Percentiles rank a stretch among this genome's conserved stretches.
phyloP scores from a whole-genome alignment of 1,139 yeast genomes.

The Sugiyamaella novakii region DNA sequence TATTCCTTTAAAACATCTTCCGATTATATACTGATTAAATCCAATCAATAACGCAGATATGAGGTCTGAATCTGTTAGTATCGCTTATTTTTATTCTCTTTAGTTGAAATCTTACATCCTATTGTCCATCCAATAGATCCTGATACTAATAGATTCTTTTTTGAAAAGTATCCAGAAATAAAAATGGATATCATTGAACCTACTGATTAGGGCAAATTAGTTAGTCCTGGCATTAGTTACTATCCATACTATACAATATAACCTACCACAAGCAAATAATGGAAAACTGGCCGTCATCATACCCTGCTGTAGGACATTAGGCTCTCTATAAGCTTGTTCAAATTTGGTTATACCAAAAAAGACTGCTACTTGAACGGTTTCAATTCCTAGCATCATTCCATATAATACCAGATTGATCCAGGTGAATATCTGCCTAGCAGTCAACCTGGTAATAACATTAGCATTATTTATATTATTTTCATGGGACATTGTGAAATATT shows the following conservation, averaged over 20 bases:
- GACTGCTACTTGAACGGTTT: conserved; percentile 67
- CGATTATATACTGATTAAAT: conserved; percentile 43
- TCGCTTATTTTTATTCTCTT: not conserved
- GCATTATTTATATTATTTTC: not conserved
- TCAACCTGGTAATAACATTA: not conserved
- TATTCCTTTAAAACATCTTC: conserved; percentile 63
- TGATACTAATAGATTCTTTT: conserved; percentile 19
- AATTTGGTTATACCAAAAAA: conserved; percentile 54
- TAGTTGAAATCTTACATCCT: conserved; percentile 20
- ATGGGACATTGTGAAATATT: not conserved
- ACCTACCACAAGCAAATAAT: conserved; percentile 44
- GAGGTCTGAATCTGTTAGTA: conserved; percentile 12
- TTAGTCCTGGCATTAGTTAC: conserved; percentile 21
- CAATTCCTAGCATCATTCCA: conserved; percentile 59
- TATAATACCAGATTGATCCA: conserved; percentile 52
- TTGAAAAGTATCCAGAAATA: conserved; percentile 16
- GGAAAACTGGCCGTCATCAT: conserved; percentile 49
- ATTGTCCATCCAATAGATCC: conserved; percentile 21
- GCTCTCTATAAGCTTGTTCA: conserved; percentile 48
- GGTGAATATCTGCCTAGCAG: conserved; percentile 46
- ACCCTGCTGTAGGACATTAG: conserved; percentile 47
- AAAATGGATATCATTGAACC: conserved; percentile 30
- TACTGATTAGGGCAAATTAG: conserved; percentile 22
- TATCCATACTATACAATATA: conserved; percentile 19
- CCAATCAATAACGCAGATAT: conserved; percentile 13